Conservation (phyloP, 2,329 filamentous ascomycete genomes). For the Chrysosporium queenslandicum region DNA sequence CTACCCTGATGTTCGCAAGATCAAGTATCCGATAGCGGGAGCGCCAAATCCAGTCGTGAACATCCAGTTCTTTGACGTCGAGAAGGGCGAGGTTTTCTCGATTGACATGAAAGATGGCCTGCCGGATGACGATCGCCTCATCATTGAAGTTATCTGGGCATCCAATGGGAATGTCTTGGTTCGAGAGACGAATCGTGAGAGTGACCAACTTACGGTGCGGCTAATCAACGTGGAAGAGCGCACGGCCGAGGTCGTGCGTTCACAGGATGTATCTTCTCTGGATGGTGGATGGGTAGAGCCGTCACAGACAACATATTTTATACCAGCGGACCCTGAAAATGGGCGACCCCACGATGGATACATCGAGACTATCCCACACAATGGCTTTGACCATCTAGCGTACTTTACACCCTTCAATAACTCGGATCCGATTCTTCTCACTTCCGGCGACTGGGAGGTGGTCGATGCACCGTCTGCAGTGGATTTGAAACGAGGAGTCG, state of each 20-base stretch:
- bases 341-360: constrained; percentile 78
- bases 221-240: constrained; percentile 68
- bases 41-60: constrained; percentile 86
- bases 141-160: constrained; percentile 89
- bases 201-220: constrained; percentile 78
- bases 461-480: constrained; percentile 73
- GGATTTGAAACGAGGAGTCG: constrained; percentile 72
- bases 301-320: constrained; percentile 70
- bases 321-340: constrained; percentile 70
- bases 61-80: constrained; percentile 78
- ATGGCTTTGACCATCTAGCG: constrained; percentile 80
- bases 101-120: constrained; percentile 72
- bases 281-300: constrained; percentile 98
- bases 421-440: constrained; percentile 71
- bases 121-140: constrained; percentile 68
- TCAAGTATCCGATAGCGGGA: constrained; percentile 97
- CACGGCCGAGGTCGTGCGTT: constrained; percentile 67
- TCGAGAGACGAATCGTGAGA: constrained; percentile 88
- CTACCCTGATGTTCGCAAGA: constrained; percentile 80
- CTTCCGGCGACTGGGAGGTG: constrained; percentile 85
- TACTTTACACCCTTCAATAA: constrained; percentile 88
- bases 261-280: constrained; percentile 67
- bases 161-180: constrained; percentile 69
- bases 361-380: constrained; percentile 77
- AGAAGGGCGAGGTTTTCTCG: constrained; percentile 64